These are phyloP conservation scores for Coniella lustricola DNA, from an alignment of 2,329 filamentous ascomycete species.

Conservation along the genomic window DNA sequence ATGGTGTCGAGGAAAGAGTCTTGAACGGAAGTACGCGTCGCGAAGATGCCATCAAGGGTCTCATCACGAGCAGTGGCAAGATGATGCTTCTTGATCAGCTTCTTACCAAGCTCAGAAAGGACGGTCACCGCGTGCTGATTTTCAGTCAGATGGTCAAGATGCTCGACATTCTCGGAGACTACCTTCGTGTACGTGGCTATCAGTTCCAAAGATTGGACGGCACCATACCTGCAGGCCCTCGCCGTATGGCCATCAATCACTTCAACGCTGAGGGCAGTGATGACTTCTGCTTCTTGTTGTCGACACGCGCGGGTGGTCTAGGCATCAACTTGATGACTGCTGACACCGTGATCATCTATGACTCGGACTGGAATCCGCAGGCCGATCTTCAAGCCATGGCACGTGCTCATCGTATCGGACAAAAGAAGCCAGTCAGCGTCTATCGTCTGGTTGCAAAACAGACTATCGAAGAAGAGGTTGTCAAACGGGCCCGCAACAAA, in stretches of 20 bases:
- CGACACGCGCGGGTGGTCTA: slow-evolving; percentile 91
- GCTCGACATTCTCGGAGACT: slow-evolving; percentile 92
- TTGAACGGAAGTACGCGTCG: slow-evolving; percentile 71
- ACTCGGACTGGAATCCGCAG: slow-evolving; percentile 98
- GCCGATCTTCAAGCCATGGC: slow-evolving; percentile 98
- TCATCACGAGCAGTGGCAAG: slow-evolving; percentile 96
- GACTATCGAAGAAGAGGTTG: slow-evolving; percentile 94
- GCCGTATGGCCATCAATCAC: slow-evolving; percentile 92
- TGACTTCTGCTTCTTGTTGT: slow-evolving; percentile 94
- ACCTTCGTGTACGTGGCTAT: slow-evolving; percentile 87
- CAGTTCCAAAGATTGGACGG: slow-evolving; percentile 92
- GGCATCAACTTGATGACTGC: slow-evolving; percentile 99
- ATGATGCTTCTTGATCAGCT: slow-evolving; percentile 98
- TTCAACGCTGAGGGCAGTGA: slow-evolving; percentile 96
- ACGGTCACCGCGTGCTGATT: slow-evolving; percentile 91
- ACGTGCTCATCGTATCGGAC: slow-evolving; percentile 92
- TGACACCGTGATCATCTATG: slow-evolving; percentile 95
- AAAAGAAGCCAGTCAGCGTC: slow-evolving; percentile 92
- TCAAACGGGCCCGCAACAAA: slow-evolving; percentile 95
- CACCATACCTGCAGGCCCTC: slow-evolving; percentile 80
- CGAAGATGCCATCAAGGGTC: slow-evolving; percentile 83
- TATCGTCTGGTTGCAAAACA: slow-evolving; percentile 97
- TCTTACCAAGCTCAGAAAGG: slow-evolving; percentile 85
- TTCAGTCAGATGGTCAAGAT: slow-evolving; percentile 99
- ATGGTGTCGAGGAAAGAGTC: slow-evolving; percentile 84